phyloP scores from a whole-genome alignment of 2,329 filamentous ascomycete species.

The Cyphellophora attinorum region DNA sequence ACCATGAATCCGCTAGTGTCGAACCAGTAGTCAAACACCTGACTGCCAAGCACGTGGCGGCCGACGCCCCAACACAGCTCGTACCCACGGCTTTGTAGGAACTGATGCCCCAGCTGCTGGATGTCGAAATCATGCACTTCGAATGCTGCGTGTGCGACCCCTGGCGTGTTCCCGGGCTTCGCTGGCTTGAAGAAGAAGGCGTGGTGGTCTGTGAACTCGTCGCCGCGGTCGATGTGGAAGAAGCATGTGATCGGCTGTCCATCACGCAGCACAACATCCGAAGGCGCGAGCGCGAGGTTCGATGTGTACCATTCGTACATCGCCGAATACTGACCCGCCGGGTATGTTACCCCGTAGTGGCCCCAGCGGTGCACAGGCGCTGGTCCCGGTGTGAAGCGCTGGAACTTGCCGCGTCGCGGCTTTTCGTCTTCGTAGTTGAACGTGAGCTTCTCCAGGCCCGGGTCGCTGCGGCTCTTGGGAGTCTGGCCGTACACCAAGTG shows the following conservation, averaged over 20 bases:
- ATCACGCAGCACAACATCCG: constrained; percentile 30
- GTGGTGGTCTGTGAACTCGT: constrained; percentile 40
- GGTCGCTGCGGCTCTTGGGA: constrained; percentile 6
- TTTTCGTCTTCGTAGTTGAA: constrained; percentile 27
- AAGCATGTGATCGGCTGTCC: constrained; percentile 30
- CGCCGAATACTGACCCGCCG: constrained; percentile 21
- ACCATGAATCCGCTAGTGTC: constrained; percentile 53
- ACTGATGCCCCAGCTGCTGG: constrained; percentile 60
- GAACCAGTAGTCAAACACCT: constrained; percentile 62
- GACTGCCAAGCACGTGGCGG: constrained; percentile 55
- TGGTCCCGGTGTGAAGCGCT: constrained; percentile 34
- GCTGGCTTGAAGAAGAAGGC: constrained; percentile 31
- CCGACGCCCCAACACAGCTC: constrained; percentile 62
- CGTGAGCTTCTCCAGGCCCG: constrained; percentile 21
- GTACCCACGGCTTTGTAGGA: constrained; percentile 54
- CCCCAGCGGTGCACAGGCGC: constrained; percentile 40
- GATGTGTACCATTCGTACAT: constrained; percentile 33
- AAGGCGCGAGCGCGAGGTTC: constrained; percentile 36
- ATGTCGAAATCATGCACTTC: constrained; percentile 65
- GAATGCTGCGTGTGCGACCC: constrained; percentile 59
- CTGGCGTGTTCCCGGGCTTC: too few relatives aligned
- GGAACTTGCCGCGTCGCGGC: constrained; percentile 25
- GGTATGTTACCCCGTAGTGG: constrained; percentile 35
- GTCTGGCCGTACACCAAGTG: constrained; percentile 24
- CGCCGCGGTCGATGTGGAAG: constrained; percentile 40